Evolutionary conservation across 2,329 filamentous ascomycete genomes (phyloP).

Genomic region (Trichophaea hybrida): DNA sequence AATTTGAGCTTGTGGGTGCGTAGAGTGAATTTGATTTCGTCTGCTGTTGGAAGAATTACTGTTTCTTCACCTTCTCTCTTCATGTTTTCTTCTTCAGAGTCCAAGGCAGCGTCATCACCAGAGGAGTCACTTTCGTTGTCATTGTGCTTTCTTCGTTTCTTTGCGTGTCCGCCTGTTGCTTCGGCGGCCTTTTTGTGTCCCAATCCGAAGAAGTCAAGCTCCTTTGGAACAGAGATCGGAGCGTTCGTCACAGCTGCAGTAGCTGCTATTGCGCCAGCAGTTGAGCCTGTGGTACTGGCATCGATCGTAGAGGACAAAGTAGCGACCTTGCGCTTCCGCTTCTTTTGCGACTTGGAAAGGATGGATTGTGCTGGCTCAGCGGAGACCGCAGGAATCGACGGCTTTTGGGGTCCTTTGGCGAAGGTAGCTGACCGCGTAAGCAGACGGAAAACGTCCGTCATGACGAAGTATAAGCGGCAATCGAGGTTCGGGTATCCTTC

Average conservation of each 20-base stretch:
- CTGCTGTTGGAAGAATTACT: slow-evolving; percentile 29
- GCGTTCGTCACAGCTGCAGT: background rate
- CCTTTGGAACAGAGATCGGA: slow-evolving; percentile 3
- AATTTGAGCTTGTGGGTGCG: slow-evolving; percentile 74
- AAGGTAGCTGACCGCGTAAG: slow-evolving; percentile 25
- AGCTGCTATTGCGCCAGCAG: background rate
- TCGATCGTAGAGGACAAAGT: background rate
- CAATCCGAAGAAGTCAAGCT: slow-evolving; percentile 18
- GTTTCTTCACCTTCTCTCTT: slow-evolving; percentile 22
- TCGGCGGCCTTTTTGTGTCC: background rate
- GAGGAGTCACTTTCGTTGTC: slow-evolving; percentile 3
- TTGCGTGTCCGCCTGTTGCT: background rate
- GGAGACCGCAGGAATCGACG: slow-evolving; percentile 7
- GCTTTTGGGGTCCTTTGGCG: slow-evolving; percentile 18
- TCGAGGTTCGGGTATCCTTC: background rate
- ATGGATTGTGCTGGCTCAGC: background rate
- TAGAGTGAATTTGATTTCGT: slow-evolving; percentile 53
- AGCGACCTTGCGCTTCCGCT: slow-evolving; percentile 2
- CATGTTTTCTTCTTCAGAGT: background rate
- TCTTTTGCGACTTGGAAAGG: background rate
- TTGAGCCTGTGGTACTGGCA: background rate
- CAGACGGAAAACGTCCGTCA: slow-evolving; percentile 26
- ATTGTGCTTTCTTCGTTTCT: slow-evolving; percentile 2
- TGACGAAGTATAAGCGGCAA: slow-evolving; percentile 4
- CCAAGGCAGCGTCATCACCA: background rate